phyloP scores from a whole-genome alignment of 768 basidiomycete genomes.

The Coprinopsis sp. region DNA sequence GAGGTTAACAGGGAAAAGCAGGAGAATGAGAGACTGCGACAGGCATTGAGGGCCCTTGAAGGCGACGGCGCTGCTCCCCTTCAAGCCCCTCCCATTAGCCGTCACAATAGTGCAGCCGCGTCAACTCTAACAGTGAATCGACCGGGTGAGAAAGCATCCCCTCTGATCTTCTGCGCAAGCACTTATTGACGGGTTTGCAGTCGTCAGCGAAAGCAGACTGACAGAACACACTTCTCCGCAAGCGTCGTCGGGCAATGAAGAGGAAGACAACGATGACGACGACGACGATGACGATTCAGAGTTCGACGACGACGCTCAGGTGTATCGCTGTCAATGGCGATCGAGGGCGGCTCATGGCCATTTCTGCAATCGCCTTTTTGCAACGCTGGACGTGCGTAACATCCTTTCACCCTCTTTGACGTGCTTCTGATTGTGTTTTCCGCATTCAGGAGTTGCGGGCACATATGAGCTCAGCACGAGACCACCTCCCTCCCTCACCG shows the following conservation, averaged over 20 bases:
- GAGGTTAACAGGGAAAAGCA: too few relatives aligned
- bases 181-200: too few relatives aligned
- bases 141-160: background rate
- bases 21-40: background rate
- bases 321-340: constrained; percentile 44
- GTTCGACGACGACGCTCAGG: constrained; percentile 23
- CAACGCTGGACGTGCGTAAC: background rate
- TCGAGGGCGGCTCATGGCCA: constrained; percentile 8
- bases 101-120: background rate
- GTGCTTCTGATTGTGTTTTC: background rate
- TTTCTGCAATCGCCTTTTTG: constrained; percentile 1
- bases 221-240: too few relatives aligned
- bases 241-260: too few relatives aligned
- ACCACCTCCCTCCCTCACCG: too few relatives aligned
- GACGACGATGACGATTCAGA: constrained; percentile 10
- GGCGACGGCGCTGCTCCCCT: background rate
- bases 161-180: background rate
- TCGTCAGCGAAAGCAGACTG: too few relatives aligned
- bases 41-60: background rate
- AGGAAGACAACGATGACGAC: constrained; percentile 10
- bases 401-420: background rate
- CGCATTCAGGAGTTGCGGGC: background rate
- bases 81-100: too few relatives aligned
- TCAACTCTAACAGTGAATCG: background rate
- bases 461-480: background rate